Conservation (phyloP, 257 asterid genomes). For the Echites panduratus region DNA sequence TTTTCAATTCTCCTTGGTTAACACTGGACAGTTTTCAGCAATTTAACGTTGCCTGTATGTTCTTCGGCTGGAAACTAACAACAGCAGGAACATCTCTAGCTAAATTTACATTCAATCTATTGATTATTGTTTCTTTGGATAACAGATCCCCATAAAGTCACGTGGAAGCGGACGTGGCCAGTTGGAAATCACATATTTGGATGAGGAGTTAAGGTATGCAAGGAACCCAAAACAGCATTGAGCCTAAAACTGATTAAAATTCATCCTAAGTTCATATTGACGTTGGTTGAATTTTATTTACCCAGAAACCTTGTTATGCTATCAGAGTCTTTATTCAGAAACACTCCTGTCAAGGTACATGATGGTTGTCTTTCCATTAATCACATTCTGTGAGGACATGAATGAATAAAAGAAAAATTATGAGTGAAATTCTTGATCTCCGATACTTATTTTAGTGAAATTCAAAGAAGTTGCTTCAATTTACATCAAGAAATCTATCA, state of each 20-base stretch:
- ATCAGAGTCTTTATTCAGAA: background rate
- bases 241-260: background rate
- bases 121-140: background rate
- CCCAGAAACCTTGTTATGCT: background rate
- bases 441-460: too few relatives aligned
- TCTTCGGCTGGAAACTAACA: conserved; percentile 1
- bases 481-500: background rate
- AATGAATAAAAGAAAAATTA: background rate
- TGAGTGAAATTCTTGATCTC: background rate
- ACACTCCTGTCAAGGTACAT: background rate
- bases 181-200: conserved; percentile 60
- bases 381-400: background rate
- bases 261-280: background rate
- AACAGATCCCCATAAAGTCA: conserved; percentile 45
- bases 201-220: conserved; percentile 46
- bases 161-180: conserved; percentile 75
- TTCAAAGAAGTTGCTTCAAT: too few relatives aligned
- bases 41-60: background rate
- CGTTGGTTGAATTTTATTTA: background rate
- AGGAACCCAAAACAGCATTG: background rate
- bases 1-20: background rate
- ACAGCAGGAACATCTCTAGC: background rate
- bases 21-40: background rate
- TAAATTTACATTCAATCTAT: background rate
- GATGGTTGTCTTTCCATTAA: background rate